Evolutionary conservation across 1,284 basidiomycete species (phyloP).

Genomic region (Sporisorium scitamineum): DNA sequence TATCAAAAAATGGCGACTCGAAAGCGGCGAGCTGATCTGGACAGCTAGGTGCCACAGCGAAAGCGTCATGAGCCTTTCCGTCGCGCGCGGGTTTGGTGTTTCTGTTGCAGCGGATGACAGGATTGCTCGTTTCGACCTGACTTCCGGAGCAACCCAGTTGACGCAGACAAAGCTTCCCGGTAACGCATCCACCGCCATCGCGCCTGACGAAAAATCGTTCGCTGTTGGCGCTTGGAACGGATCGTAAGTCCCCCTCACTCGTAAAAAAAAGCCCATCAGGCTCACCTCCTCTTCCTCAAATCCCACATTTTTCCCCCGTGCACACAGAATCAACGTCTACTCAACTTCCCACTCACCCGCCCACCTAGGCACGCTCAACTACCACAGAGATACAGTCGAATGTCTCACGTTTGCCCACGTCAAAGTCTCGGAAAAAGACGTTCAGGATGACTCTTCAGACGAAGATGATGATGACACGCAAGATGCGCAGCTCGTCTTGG

Average conservation of each 20-base stretch:
- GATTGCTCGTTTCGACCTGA: conserved; percentile 24
- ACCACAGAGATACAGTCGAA: conserved; percentile 47
- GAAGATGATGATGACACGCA: not conserved
- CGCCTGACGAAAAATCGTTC: conserved; percentile 13
- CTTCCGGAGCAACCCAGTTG: conserved; percentile 1
- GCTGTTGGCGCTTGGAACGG: conserved; percentile 47
- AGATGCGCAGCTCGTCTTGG: conserved; percentile 18
- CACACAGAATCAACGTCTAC: conserved; percentile 26
- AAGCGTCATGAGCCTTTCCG: conserved; percentile 24
- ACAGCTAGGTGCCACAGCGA: conserved; percentile 24
- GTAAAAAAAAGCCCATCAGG: not conserved
- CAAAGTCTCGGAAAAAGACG: not conserved
- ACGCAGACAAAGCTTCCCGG: conserved; percentile 18
- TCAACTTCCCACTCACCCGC: not conserved
- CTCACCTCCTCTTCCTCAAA: not conserved
- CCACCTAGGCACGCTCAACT: conserved; percentile 20
- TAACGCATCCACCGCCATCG: conserved; percentile 28
- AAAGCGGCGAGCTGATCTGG: conserved; percentile 21
- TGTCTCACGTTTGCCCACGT: conserved; percentile 19
- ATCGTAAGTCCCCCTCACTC: conserved; percentile 26
- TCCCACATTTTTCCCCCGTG: not conserved
- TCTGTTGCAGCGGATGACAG: conserved; percentile 49
- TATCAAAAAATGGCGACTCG: conserved; percentile 69
- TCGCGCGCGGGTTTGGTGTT: conserved; percentile 17
- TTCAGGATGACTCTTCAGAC: conserved; percentile 9